Percentiles rank a stretch among this genome's conserved stretches.
These are phyloP conservation scores for Graphium sp. DNA, from an alignment of 2,329 filamentous ascomycete genomes.

Conservation along the genomic window DNA sequence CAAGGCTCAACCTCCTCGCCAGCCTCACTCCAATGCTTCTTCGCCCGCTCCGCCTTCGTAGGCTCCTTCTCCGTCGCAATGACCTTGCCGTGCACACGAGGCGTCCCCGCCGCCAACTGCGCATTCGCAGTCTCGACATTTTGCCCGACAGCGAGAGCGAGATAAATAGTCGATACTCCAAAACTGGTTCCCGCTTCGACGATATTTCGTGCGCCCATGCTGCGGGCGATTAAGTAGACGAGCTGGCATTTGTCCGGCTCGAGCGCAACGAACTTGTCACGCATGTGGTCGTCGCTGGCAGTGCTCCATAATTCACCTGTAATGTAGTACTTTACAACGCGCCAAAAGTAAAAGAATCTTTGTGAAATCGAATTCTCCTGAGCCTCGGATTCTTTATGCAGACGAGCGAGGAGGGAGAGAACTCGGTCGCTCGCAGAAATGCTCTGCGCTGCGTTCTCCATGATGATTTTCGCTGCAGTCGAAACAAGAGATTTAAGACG, in stretches of 20 bases:
- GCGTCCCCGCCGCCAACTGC: no score
- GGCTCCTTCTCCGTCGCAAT: conserved; percentile 45
- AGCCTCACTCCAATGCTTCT: conserved; percentile 32
- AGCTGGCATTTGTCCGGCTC: conserved; percentile 40
- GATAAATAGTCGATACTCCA: conserved; percentile 45
- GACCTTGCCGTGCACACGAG: no score
- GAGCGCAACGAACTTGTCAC: conserved; percentile 41
- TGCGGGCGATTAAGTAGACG: conserved; percentile 33
- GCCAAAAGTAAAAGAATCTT: conserved; percentile 10
- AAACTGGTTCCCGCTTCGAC: conserved; percentile 46
- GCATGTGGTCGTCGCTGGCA: conserved; percentile 20
- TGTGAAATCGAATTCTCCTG: conserved; percentile 9
- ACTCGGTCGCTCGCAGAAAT: conserved; percentile 8
- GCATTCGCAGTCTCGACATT: conserved; percentile 15
- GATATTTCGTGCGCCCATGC: conserved; percentile 28
- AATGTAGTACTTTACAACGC: conserved; percentile 10
- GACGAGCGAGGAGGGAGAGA: conserved; percentile 10
- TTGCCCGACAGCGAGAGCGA: conserved; percentile 36
- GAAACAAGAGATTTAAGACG: no score
- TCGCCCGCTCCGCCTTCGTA: conserved; percentile 31
- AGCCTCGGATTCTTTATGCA: conserved; percentile 10
- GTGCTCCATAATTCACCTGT: conserved; percentile 11
- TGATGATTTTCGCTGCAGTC: no score
- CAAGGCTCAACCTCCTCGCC: conserved; percentile 27
- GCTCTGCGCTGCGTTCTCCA: no score